Percentiles rank a stretch among this genome's conserved stretches.
Evolutionary conservation across 148 eudicot species (phyloP).

Genomic region (Oxyria digyna): DNA sequence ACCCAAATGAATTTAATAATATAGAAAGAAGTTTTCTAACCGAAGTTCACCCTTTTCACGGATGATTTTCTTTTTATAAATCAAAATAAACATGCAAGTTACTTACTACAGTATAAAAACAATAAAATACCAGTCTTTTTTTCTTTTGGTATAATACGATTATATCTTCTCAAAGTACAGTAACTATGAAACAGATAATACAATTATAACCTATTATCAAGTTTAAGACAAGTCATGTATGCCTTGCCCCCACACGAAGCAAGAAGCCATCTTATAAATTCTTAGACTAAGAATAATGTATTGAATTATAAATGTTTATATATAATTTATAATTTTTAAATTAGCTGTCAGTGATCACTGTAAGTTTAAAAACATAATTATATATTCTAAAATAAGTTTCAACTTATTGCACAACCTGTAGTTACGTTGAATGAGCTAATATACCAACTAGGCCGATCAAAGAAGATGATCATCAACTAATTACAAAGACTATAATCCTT

Average conservation of each 20-base stretch:
- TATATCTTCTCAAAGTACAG: neutral
- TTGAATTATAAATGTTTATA: neutral
- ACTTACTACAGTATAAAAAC: neutral
- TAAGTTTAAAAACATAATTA: neutral
- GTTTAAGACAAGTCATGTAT: neutral
- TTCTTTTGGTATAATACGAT: no score
- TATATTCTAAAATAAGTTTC: neutral
- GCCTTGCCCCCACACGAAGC: slow-evolving; percentile 12
- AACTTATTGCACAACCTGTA: no score
- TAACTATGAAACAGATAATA: neutral
- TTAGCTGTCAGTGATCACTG: slow-evolving; percentile 1
- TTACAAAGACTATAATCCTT: no score
- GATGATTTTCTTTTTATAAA: no score
- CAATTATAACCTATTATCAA: neutral
- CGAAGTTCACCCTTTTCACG: no score
- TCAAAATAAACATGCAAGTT: no score
- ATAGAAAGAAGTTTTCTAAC: no score
- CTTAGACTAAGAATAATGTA: neutral
- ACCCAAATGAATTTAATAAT: no score
- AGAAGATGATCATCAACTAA: no score
- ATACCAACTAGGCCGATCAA: no score
- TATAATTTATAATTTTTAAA: neutral
- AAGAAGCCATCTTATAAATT: slow-evolving; percentile 7
- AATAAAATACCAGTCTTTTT: neutral
- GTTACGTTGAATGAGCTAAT: no score